Conservation (phyloP, 2,329 filamentous ascomycete species). For the Bimuria novae-zelandiae region DNA sequence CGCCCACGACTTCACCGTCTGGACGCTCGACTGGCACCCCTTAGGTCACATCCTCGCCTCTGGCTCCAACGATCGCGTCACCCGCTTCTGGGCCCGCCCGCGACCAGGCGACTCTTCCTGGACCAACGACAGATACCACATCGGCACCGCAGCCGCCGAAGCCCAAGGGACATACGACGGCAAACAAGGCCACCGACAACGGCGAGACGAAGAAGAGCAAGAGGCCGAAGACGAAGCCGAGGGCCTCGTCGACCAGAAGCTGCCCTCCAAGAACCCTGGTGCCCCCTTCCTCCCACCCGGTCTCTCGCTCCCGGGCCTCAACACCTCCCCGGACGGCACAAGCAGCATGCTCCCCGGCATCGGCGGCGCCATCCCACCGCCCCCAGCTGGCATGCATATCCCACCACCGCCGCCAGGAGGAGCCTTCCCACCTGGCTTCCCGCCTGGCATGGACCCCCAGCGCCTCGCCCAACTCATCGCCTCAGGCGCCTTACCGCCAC, state of each 20-base stretch:
- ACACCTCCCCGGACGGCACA: conserved; percentile 47
- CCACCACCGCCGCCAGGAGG: conserved; percentile 17
- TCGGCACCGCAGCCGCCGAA: conserved; percentile 90
- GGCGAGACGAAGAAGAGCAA: conserved; percentile 90
- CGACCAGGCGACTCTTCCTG: conserved; percentile 85
- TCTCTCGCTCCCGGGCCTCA: conserved; percentile 41
- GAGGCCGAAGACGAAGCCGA: conserved; percentile 93
- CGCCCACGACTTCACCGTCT: conserved; percentile 93
- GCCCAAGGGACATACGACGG: conserved; percentile 94
- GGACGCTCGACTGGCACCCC: conserved; percentile 98
- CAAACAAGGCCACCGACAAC: conserved; percentile 74
- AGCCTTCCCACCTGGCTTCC: conserved; percentile 6
- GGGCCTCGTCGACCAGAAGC: conserved; percentile 88
- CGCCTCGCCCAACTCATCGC: conserved; percentile 42
- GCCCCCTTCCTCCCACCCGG: conserved; percentile 67
- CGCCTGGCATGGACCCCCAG: conserved; percentile 34
- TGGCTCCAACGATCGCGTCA: conserved; percentile 94
- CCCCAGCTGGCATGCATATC: conserved; percentile 33
- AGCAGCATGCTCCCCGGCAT: conserved; percentile 55
- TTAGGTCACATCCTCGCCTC: conserved; percentile 93
- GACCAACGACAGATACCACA: conserved; percentile 90
- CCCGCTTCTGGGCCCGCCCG: conserved; percentile 92
- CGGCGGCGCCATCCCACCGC: conserved; percentile 45
- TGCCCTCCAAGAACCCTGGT: conserved; percentile 63
- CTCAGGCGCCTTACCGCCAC: conserved; percentile 43